Conservation (phyloP, 2,329 filamentous ascomycete genomes). For the Atkinsonella texensis region DNA sequence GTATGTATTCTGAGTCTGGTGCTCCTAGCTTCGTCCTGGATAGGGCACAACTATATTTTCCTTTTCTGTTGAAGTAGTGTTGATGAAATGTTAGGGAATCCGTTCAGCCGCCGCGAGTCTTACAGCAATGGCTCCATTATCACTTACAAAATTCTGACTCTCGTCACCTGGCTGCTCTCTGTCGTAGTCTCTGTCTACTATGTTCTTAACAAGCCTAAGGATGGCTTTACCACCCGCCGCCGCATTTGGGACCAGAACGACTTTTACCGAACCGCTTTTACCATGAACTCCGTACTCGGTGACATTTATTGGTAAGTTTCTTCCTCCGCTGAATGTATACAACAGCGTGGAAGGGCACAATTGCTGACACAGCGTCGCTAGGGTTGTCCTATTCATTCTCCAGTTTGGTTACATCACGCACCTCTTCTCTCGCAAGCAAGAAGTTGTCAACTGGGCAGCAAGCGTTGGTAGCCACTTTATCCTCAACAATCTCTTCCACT, state of each 20-base stretch:
- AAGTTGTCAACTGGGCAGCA: conserved; percentile 55
- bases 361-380: conserved; percentile 18
- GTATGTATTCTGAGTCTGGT: conserved; percentile 2
- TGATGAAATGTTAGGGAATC: conserved; percentile 47
- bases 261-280: conserved; percentile 58
- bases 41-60: too few relatives aligned
- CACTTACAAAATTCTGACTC: conserved; percentile 64
- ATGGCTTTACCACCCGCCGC: conserved; percentile 45
- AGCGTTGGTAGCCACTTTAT: conserved; percentile 79
- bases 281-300: conserved; percentile 51
- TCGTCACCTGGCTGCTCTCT: conserved; percentile 62
- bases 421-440: conserved; percentile 57
- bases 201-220: conserved; percentile 49
- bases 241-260: conserved; percentile 68
- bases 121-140: conserved; percentile 50
- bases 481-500: conserved; percentile 70
- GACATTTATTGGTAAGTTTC: conserved; percentile 63
- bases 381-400: conserved; percentile 60
- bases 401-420: conserved; percentile 67
- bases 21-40: not conserved
- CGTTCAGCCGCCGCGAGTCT: conserved; percentile 59
- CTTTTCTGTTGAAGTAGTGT: not conserved
- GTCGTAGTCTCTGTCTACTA: conserved; percentile 66
- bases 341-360: not conserved
- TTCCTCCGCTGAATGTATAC: not conserved